Evolutionary conservation across 169 alveolate species (phyloP).

Genomic region (Amoebophrya sp.): DNA sequence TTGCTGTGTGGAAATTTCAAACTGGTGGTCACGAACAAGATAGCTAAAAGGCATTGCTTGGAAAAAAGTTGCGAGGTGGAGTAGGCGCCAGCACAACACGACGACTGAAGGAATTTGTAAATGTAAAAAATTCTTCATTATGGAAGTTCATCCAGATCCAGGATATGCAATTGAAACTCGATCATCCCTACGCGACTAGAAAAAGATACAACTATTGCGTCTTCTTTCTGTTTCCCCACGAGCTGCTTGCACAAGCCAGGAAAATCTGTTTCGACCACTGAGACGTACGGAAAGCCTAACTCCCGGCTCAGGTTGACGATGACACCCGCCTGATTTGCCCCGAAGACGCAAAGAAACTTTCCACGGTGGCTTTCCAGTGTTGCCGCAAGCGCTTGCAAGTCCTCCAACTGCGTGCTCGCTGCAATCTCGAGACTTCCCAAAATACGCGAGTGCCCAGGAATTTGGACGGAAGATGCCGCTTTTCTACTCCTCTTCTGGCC

Average conservation of each 20-base stretch:
- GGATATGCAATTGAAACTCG: no score
- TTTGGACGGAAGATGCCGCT: no score
- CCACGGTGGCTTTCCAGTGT: background rate
- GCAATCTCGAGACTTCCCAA: background rate
- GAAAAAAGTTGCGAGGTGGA: no score
- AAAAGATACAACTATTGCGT: no score
- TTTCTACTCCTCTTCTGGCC: no score
- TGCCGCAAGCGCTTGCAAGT: background rate
- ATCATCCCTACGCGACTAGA: no score
- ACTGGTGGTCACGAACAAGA: no score
- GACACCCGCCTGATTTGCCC: background rate
- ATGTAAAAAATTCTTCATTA: no score
- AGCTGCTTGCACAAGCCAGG: background rate
- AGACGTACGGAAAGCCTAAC: slow-evolving; percentile 7
- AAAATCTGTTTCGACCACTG: background rate
- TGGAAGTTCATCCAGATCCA: no score
- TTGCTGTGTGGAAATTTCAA: background rate
- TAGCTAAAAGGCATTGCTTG: no score
- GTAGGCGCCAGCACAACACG: no score
- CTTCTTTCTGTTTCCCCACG: background rate
- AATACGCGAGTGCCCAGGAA: background rate
- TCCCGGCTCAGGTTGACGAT: background rate
- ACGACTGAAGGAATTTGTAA: no score
- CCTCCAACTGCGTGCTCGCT: background rate
- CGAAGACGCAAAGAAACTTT: background rate